A percentile compares a stretch with the other conserved stretches of the same genome.
Evolutionary conservation across 148 eudicot genomes (phyloP).

Genomic region (Rhododendron ferrugineum): DNA sequence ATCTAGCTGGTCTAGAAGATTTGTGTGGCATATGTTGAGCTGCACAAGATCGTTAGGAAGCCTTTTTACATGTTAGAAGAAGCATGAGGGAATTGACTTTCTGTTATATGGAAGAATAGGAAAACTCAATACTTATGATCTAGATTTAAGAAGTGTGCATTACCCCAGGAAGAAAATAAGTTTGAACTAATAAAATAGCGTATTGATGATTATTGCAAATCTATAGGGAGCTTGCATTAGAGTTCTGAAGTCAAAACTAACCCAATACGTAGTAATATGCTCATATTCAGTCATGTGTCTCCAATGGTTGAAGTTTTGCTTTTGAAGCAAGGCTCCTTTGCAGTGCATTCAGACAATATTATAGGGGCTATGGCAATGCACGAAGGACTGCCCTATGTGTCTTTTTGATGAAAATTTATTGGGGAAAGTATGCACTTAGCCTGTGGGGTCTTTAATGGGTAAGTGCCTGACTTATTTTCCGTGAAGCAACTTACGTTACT

Average conservation of each 20-base stretch:
- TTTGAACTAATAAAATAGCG: not conserved
- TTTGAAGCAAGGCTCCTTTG: slow-evolving; percentile 1
- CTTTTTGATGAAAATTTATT: not conserved
- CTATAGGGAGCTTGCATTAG: not conserved
- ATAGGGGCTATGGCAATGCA: not conserved
- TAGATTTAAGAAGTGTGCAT: not conserved
- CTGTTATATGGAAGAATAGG: not conserved
- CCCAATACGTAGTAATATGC: not conserved
- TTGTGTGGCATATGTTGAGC: not conserved
- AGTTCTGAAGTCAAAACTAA: not conserved
- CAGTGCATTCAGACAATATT: not conserved
- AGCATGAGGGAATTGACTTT: not conserved
- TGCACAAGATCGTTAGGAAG: not conserved
- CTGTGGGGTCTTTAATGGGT: not conserved
- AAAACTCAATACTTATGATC: not conserved
- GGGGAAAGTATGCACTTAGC: not conserved
- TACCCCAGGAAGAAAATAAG: not conserved
- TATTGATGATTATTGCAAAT: not conserved
- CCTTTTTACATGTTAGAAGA: not conserved
- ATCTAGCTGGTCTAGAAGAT: not conserved
- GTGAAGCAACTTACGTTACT: not conserved
- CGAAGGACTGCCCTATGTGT: not conserved
- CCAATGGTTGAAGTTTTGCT: not conserved
- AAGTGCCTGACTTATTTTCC: not conserved
- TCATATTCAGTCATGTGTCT: not conserved